Base-by-base conservation (phyloP, 306 rosid species). In the Lotus japonicus region DNA sequence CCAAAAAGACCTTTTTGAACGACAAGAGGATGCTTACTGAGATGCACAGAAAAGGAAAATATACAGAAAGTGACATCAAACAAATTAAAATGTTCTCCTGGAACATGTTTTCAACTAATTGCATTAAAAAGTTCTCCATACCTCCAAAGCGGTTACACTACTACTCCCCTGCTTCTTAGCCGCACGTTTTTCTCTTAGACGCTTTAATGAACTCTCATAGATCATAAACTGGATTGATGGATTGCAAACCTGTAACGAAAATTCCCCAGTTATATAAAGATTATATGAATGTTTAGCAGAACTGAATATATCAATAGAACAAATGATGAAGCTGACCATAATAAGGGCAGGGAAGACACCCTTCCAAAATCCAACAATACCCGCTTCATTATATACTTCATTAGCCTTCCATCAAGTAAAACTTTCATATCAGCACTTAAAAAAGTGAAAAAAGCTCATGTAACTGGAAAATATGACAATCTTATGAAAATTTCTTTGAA, bases 191-290 rank as follows among this genome's bases (percentile, higher is more conserved):
- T 21, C 85, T 81, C 80, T 87, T 35, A 90, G 49, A 72, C 57
- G 86, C 80, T 90, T 87, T 42, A 87, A 71, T 12, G 84, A 78
- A 84, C 77, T 85, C 83, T 87, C 96, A 11, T 90, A 87, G 62
- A 87, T 85, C 94, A 84, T 90, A 73, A 90, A 90, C 63, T 90
- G 96, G 70, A 90, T 90, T 23, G 96, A 80, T 26, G 96, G 96
- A 83, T 87, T 90, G 84, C 94, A 90, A 64, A 87, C 94, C 94
- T 87, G 66, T 58, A 16, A 81, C 56, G 72, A 61, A 58, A 74
- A 50, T 71, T 70, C 64, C 64, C 52, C 21, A 21, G 28, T 82
- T 26, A 71, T 28, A 36, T 23, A 12, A 38, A 35, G 49, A 12
- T 12, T 14, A 59, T 58, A 16, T 19, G 31, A 39, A 70, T 23